These are phyloP conservation scores for Rhizopogon rudus DNA, from an alignment of 768 basidiomycete genomes.

Conservation along the genomic window DNA sequence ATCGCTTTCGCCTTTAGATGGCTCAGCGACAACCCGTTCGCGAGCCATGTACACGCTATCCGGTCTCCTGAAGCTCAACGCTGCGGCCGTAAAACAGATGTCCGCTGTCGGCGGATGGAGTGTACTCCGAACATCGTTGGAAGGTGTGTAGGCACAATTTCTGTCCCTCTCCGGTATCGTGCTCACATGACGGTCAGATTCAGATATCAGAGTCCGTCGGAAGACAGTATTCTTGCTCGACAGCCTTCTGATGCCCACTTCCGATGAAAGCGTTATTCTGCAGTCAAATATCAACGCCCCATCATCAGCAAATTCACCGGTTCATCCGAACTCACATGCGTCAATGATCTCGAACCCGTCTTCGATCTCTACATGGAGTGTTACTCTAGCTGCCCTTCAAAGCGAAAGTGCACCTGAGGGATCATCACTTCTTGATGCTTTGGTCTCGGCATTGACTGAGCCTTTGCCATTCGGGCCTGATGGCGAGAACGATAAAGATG, in stretches of 20 bases:
- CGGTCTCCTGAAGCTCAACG: conserved; percentile 73
- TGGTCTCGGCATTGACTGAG: conserved; percentile 47
- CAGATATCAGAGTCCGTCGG: conserved; percentile 70
- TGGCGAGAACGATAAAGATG: conserved; percentile 59
- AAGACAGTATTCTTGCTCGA: conserved; percentile 77
- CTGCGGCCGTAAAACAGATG: conserved; percentile 55
- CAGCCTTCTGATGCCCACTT: conserved; percentile 55
- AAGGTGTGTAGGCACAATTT: conserved; percentile 38
- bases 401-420: conserved; percentile 24
- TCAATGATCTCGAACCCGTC: conserved; percentile 51
- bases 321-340: conserved; percentile 74
- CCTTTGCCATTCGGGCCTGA: conserved; percentile 65
- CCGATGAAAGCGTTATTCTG: conserved; percentile 6
- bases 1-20: conserved; percentile 51
- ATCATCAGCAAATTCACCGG: conserved; percentile 24
- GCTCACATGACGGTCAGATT: conserved; percentile 42
- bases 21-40: conserved; percentile 54
- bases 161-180: conserved; percentile 3
- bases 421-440: conserved; percentile 37
- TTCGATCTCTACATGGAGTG: conserved; percentile 44
- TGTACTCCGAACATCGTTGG: conserved; percentile 50
- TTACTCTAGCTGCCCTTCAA: conserved; percentile 45
- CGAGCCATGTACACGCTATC: conserved; percentile 83
- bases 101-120: conserved; percentile 57
- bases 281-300: conserved; percentile 16